Evolutionary conservation across 2,329 filamentous ascomycete genomes (phyloP).

Genomic region (Mycogone perniciosa): DNA sequence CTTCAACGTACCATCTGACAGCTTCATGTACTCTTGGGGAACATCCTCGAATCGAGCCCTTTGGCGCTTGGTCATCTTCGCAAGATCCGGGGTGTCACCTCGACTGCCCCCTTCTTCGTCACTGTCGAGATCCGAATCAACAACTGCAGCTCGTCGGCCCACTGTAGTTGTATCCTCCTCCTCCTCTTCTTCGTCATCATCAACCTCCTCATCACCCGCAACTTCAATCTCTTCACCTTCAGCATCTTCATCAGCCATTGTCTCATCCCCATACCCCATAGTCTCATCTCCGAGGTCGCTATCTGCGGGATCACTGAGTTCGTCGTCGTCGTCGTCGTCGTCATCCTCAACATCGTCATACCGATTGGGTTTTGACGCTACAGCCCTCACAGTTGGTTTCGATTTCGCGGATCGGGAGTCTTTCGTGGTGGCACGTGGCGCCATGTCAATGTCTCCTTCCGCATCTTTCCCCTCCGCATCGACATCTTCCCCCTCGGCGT

Average conservation of each 20-base stretch:
- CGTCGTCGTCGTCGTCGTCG: constrained; percentile 48
- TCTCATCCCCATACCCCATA: constrained; percentile 37
- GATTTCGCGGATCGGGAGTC: constrained; percentile 34
- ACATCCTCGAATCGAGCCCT: constrained; percentile 53
- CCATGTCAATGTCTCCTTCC: constrained; percentile 43
- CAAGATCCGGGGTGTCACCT: constrained; percentile 46
- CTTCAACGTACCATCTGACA: constrained; percentile 48
- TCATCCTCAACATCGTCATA: constrained; percentile 46
- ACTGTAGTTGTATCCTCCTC: constrained; percentile 34
- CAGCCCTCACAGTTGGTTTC: constrained; percentile 28
- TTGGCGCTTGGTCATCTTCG: constrained; percentile 57
- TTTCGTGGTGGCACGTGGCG: constrained; percentile 36
- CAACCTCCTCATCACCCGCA: constrained; percentile 35
- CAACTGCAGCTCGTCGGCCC: constrained; percentile 16
- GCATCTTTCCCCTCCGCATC: constrained; percentile 37
- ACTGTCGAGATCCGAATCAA: constrained; percentile 11
- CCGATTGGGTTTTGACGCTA: constrained; percentile 27
- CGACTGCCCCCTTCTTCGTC: constrained; percentile 41
- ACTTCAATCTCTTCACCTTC: constrained; percentile 41
- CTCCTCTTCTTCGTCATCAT: constrained; percentile 32
- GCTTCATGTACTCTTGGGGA: constrained; percentile 50
- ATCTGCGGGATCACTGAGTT: constrained; percentile 48
- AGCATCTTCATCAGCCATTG: constrained; percentile 42
- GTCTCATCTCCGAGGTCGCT: constrained; percentile 39
- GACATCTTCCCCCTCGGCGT: constrained; percentile 33